Percentiles rank a stretch among this genome's conserved stretches.
Evolutionary conservation across 2,329 filamentous ascomycete species (phyloP).

Genomic region (Aureobasidium sp.): DNA sequence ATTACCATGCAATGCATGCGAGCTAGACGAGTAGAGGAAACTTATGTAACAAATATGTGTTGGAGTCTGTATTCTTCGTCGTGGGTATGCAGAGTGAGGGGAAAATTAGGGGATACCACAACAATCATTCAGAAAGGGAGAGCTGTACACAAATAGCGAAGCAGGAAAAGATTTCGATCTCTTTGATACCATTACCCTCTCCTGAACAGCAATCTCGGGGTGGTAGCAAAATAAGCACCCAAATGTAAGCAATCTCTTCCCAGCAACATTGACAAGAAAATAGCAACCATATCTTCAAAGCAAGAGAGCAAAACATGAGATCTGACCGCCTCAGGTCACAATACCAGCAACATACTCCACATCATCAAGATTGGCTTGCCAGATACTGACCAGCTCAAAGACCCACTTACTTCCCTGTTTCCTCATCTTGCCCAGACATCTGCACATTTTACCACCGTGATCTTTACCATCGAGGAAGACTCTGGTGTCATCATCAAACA

Average conservation of each 20-base stretch:
- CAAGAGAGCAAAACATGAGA: not conserved
- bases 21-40: not conserved
- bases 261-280: not conserved
- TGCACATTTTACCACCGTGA: slow-evolving; percentile 33
- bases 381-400: slow-evolving; percentile 44
- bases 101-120: too few species aligned
- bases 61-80: not conserved
- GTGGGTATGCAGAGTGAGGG: not conserved
- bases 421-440: slow-evolving; percentile 45
- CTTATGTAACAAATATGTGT: not conserved
- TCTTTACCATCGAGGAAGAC: slow-evolving; percentile 33
- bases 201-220: not conserved
- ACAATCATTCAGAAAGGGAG: too few species aligned
- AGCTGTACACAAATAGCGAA: not conserved
- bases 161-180: not conserved
- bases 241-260: not conserved
- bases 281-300: not conserved
- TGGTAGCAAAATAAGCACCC: not conserved
- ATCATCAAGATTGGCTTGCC: slow-evolving; percentile 49
- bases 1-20: not conserved
- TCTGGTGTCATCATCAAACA: slow-evolving; percentile 40
- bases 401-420: slow-evolving; percentile 36
- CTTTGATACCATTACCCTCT: not conserved
- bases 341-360: slow-evolving; percentile 46
- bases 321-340: slow-evolving; percentile 17